Base-by-base conservation (phyloP, 1,139 yeast species). In the Magnusiomyces tetraspermus region DNA sequence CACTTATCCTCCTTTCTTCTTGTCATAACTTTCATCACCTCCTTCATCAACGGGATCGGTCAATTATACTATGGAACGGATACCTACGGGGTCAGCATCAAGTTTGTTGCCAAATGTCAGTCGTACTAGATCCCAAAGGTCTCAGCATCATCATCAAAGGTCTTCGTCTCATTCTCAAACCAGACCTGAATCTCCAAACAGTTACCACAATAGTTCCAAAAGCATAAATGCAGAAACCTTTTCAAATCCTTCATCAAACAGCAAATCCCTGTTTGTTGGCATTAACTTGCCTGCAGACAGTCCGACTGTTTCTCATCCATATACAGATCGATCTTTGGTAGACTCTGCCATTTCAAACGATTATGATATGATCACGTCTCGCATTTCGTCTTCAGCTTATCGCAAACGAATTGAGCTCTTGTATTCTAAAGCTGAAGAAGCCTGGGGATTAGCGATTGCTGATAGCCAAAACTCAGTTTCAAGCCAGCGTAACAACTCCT, bases 401-500 rank as follows among this genome's bases (percentile, higher is more conserved):
- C 58, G 68, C 24, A 60, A 58, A 50, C 57, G 67, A 26, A 59
- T 66, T 24, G 66, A 67, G 46, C 54, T 60, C 8, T 51, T 65
- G 43, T 65, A 60, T 51, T 59, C 57, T 33, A 59, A 60, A 31
- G 54, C 55, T 17, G 61, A 60, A 41, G 54, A 38, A 40, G 65
- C 70, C 83, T 69, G 94, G 98, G 50, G 96, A 89, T 65, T 92
- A 98, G 67, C 92, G 92, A 69, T 94, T 98, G 51, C 79, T 92
- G 98, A 98, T 92, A 1, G 98, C 98, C 36, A n/a, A 3, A 4
- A 17, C 15, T 24, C 31, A n/a, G 15, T 10, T n/a, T 13, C 15
- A 10, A 19, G 6, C 8, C 43, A 40, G n/a, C 33, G 33, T 6
- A 28, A n/a, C n/a, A n/a, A 28, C 33, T 28, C 33, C 6, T 28